Conservation (phyloP, 1,284 basidiomycete species). For the Meira miltonrushii region DNA sequence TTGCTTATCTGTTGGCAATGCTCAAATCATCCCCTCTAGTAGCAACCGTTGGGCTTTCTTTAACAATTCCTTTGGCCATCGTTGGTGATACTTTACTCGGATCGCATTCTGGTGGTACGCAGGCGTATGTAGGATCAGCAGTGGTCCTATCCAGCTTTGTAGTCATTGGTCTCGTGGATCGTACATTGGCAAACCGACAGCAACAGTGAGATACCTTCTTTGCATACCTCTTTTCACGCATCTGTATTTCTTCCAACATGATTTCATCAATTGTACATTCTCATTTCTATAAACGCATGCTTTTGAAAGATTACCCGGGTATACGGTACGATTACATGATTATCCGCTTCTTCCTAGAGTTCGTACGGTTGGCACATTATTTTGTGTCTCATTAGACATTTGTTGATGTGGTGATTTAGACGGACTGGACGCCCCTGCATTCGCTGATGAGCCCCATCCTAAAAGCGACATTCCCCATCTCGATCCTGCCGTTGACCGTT, state of each 20-base stretch:
- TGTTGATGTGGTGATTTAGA: not conserved
- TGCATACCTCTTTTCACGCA: not conserved
- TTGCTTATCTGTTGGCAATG: slow-evolving; percentile 64
- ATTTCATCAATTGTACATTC: too few species aligned
- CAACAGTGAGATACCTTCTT: not conserved
- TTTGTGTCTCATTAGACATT: not conserved
- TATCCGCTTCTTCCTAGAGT: not conserved
- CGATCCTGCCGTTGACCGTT: not conserved
- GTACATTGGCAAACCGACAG: not conserved
- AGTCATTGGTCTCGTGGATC: slow-evolving; percentile 18
- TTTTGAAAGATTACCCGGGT: too few species aligned
- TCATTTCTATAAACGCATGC: too few species aligned
- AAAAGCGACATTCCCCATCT: slow-evolving; percentile 4
- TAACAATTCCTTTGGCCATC: slow-evolving; percentile 89
- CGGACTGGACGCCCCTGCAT: not conserved
- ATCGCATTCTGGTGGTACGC: slow-evolving; percentile 30
- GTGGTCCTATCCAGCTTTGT: slow-evolving; percentile 32
- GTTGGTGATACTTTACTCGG: slow-evolving; percentile 69
- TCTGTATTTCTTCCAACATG: not conserved
- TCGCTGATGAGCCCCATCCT: not conserved
- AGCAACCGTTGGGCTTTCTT: slow-evolving; percentile 83
- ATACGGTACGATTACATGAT: not conserved
- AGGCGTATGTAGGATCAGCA: slow-evolving; percentile 30
- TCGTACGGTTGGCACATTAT: not conserved
- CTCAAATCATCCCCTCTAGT: slow-evolving; percentile 84